Evolutionary conservation across 805 yeast species (phyloP), one percentile per base, ranked within the genome.

Genomic region (Jamesozyma spencerorum): DNA sequence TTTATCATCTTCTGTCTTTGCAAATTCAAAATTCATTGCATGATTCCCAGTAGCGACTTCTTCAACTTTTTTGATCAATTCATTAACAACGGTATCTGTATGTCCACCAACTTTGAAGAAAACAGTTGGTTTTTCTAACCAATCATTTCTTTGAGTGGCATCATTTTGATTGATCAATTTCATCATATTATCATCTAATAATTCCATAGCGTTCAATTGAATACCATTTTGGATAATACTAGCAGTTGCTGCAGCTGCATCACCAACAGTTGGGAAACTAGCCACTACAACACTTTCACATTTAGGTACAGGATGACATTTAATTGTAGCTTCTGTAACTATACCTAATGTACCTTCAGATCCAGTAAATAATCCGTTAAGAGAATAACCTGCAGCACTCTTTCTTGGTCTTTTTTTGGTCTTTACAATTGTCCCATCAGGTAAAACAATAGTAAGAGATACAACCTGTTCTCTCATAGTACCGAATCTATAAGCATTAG

Each of bases 291-390:
- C 84, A 39, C 75, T 72, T 54, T 84, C 90, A 30, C 68, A 54
- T 49, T 66, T 64, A 1, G 90, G 90, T 44, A 70, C 72, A 14
- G 78, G 82, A 47, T 80, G 78, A 36, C 83, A 63, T 51, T 76
- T 80, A 36, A 83, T 64, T 0, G 90, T 82, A 2, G 84, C 85
- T 50, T 83, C 88, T 2, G 87, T 83, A 24, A 83, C 76, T 14
- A 84, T 70, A 2, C 92, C 94, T 40, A 84, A 59, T 0, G 94
- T 83, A 6, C 94, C 92, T 51, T 84, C 92, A 34, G 81, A 70
- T 0, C 94, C 92, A 38, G 79, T 66, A 54, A 83, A 81, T 43
- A 83, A 58, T n/a, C 81, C 79, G 37, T 83, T 84, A 55, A 83
- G 65, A 51, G 81, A 82, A 55, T 83, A 83, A 11, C 94, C 94